Percentiles rank a stretch among this genome's conserved stretches.
Conservation (phyloP, 768 basidiomycete genomes). For the Tricholomella constricta region DNA sequence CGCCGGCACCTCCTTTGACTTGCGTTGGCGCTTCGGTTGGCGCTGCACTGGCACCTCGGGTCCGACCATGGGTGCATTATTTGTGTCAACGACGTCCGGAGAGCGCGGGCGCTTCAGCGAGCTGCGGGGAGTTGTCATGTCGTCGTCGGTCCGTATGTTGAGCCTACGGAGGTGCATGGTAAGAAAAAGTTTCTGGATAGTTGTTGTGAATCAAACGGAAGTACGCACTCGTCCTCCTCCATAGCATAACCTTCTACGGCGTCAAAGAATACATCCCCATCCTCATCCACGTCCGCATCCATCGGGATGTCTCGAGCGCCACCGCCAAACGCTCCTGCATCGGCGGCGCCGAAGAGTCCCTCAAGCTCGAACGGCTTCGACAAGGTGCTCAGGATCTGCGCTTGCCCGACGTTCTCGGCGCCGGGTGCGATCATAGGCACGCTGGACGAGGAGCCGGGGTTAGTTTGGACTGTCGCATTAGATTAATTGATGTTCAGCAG, state of each 20-base stretch:
- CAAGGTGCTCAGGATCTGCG: constrained; percentile 71
- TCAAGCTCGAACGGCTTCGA: constrained; percentile 79
- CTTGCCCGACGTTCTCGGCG: constrained; percentile 79
- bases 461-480: constrained; percentile 23
- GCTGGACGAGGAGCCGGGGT: constrained; percentile 26
- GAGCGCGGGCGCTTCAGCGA: constrained; percentile 42
- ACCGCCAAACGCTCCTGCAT: constrained; percentile 74
- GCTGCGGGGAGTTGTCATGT: constrained; percentile 27
- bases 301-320: constrained; percentile 44
- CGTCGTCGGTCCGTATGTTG: constrained; percentile 39
- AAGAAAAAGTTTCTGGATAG: not conserved
- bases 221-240: constrained; percentile 42
- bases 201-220: constrained; percentile 2
- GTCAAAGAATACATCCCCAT: constrained; percentile 43
- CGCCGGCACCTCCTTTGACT: constrained; percentile 51
- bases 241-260: constrained; percentile 42
- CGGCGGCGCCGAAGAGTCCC: constrained; percentile 79
- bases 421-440: constrained; percentile 57
- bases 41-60: constrained; percentile 25
- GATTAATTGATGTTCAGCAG: not conserved
- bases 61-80: constrained; percentile 13
- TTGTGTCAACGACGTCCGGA: constrained; percentile 23
- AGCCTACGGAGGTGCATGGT: constrained; percentile 21
- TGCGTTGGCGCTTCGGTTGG: constrained; percentile 64
- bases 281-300: constrained; percentile 47